Conservation (phyloP, 306 rosid genomes). For the Hylodesmum podocarpum region DNA sequence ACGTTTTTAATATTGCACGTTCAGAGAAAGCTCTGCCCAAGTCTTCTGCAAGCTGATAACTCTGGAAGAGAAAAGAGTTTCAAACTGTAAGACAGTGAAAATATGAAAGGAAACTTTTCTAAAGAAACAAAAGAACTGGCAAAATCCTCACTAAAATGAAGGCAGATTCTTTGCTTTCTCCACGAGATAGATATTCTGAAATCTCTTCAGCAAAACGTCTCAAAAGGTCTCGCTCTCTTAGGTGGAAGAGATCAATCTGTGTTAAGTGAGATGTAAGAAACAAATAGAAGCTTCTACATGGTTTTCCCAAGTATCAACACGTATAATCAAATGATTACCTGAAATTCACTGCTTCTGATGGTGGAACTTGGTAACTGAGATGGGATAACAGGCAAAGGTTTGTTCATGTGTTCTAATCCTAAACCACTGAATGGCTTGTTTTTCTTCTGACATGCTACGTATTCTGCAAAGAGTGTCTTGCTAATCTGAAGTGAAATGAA, state of each 20-base stretch:
- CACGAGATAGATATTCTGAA: constrained; percentile 61
- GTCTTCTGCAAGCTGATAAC: constrained; percentile 84
- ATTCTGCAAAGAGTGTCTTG: constrained; percentile 85
- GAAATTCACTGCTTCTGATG: constrained; percentile 66
- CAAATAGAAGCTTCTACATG: constrained; percentile 10
- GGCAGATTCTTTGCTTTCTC: constrained; percentile 73
- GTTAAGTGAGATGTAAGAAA: constrained; percentile 31
- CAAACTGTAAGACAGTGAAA: constrained; percentile 11
- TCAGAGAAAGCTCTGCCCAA: constrained; percentile 92
- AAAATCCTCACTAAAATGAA: constrained; percentile 59
- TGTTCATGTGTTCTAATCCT: constrained; percentile 93
- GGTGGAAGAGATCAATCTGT: constrained; percentile 74
- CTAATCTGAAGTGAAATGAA: constrained; percentile 62
- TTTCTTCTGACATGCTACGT: constrained; percentile 53
- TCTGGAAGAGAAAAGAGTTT: constrained; percentile 46
- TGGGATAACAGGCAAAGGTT: constrained; percentile 62
- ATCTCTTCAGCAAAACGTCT: constrained; percentile 72
- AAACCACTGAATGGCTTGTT: constrained; percentile 70
- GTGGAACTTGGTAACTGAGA: constrained; percentile 61
- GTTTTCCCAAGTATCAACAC: constrained; percentile 1
- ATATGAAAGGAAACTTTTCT: neutral
- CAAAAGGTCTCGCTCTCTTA: constrained; percentile 86
- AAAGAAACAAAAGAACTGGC: neutral
- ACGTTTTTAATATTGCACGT: constrained; percentile 56
- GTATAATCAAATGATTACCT: constrained; percentile 49